phyloP scores from a whole-genome alignment of 768 basidiomycete genomes.

The Russula olivacea region DNA sequence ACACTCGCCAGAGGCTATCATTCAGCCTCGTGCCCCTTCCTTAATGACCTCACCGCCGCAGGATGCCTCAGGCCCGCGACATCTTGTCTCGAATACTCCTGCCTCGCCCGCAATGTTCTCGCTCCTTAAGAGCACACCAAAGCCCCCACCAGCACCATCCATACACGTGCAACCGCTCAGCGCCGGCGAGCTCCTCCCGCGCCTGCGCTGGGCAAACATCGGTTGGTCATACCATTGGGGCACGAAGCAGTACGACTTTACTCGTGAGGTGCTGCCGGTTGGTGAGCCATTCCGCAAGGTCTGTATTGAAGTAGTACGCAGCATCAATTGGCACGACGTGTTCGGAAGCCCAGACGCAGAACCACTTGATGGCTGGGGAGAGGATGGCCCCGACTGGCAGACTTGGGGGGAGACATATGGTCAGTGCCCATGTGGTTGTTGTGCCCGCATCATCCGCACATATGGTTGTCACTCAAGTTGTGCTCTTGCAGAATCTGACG shows the following conservation, averaged over 20 bases:
- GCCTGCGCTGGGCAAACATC: constrained; percentile 92
- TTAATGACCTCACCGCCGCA: constrained; percentile 25
- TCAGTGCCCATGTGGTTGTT: constrained; percentile 30
- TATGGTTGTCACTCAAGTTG: constrained; percentile 1
- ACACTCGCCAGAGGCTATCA: constrained; percentile 32
- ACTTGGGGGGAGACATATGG: constrained; percentile 78
- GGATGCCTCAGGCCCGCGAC: constrained; percentile 48
- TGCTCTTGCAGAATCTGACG: constrained; percentile 69
- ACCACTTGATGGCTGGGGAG: constrained; percentile 43
- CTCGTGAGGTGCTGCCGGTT: constrained; percentile 58
- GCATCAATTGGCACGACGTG: constrained; percentile 66
- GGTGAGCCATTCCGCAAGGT: constrained; percentile 48
- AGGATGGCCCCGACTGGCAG: constrained; percentile 56
- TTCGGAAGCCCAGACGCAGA: constrained; percentile 35
- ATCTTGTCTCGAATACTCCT: constrained; percentile 67
- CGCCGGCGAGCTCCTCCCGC: constrained; percentile 56
- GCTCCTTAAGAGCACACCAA: constrained; percentile 48
- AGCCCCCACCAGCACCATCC: constrained; percentile 62
- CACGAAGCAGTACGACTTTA: constrained; percentile 90
- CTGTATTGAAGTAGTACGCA: constrained; percentile 56
- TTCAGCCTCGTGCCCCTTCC: constrained; percentile 44
- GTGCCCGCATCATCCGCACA: neutral
- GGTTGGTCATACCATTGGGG: constrained; percentile 98
- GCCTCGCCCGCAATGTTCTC: constrained; percentile 52
- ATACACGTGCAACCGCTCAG: constrained; percentile 44